A percentile compares a stretch with the other conserved stretches of the same genome.
Conservation (phyloP, 345 rosid species). For the Trapa bicornis region DNA sequence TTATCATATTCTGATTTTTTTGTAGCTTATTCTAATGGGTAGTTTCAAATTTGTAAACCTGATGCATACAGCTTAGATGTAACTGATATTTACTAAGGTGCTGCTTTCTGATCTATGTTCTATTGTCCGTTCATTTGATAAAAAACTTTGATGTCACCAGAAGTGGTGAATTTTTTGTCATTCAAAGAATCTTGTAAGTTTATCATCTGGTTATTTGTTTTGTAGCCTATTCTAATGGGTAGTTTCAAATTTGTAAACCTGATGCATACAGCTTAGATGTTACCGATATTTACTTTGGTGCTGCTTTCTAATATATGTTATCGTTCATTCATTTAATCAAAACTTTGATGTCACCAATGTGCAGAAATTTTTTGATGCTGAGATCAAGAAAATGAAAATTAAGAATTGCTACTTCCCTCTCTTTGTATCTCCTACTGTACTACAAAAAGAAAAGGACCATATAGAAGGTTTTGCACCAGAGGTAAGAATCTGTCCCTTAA, state of each 20-base stretch:
- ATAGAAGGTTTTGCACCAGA: constrained; percentile 94
- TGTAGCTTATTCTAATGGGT: background rate
- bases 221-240: background rate
- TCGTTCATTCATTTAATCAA: background rate
- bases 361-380: constrained; percentile 82
- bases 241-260: background rate
- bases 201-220: background rate
- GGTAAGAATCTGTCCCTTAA: constrained; percentile 30
- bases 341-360: background rate
- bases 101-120: background rate
- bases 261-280: background rate
- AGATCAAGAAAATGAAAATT: constrained; percentile 85
- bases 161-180: background rate
- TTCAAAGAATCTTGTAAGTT: background rate
- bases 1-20: background rate
- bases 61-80: background rate
- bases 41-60: background rate
- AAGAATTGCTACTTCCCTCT: constrained; percentile 94
- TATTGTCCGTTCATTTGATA: background rate
- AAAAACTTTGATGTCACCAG: background rate
- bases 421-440: constrained; percentile 77
- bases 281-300: background rate
- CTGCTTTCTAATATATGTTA: background rate
- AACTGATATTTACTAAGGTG: background rate
- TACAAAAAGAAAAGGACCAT: constrained; percentile 91